A percentile compares a stretch with the other conserved stretches of the same genome.
Evolutionary conservation across 192 early-diverging fungal species (phyloP).

Genomic region (Geranomyces michiganensis): DNA sequence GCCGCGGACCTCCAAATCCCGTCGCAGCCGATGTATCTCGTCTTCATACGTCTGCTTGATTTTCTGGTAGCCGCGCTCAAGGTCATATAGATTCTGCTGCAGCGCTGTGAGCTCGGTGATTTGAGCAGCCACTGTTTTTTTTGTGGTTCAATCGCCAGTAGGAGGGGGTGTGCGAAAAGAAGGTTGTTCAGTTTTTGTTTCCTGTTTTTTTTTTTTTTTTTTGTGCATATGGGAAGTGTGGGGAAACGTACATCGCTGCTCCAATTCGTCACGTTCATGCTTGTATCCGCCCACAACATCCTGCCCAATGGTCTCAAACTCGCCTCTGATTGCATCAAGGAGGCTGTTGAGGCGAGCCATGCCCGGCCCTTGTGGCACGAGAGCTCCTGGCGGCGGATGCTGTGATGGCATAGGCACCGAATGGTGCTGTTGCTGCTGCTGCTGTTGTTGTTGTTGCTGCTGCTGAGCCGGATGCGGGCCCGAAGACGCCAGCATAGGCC

Average conservation of each 20-base stretch:
- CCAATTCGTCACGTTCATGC: constrained; percentile 83
- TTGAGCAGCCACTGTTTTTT: constrained; percentile 77
- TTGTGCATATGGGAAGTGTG: neutral
- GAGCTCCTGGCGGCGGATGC: neutral
- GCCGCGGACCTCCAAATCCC: constrained; percentile 71
- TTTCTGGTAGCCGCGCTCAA: constrained; percentile 78
- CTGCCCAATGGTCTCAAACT: constrained; percentile 78
- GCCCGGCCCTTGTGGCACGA: neutral
- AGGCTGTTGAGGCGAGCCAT: constrained; percentile 61
- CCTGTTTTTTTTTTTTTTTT: neutral
- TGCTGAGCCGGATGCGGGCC: constrained; percentile 7
- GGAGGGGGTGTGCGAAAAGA: constrained; percentile 1
- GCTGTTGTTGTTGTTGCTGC: constrained; percentile 31
- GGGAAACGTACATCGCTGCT: constrained; percentile 75
- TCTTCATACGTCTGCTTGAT: constrained; percentile 88
- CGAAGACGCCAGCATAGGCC: constrained; percentile 9
- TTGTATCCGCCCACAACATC: constrained; percentile 69
- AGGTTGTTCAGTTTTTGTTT: neutral
- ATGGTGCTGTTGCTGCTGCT: constrained; percentile 19
- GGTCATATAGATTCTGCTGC: constrained; percentile 75
- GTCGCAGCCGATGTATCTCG: constrained; percentile 78
- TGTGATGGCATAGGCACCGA: neutral
- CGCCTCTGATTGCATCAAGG: constrained; percentile 77
- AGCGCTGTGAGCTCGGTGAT: constrained; percentile 78
- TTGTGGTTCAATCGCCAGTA: too few relatives aligned